Evolutionary conservation across 129 eudicot genomes (phyloP).

Genomic region (Flaveria ramosissima): DNA sequence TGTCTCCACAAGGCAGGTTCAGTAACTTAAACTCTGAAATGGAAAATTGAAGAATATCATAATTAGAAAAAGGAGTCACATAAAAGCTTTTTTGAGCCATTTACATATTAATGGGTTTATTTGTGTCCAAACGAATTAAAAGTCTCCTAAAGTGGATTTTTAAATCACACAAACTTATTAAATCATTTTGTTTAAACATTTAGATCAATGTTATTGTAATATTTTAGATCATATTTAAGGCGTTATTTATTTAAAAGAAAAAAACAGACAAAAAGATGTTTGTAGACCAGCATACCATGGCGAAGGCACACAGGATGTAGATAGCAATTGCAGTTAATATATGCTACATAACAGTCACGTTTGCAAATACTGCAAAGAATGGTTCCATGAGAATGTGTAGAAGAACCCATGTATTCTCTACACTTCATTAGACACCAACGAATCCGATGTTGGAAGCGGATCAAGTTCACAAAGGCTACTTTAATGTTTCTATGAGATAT

Average conservation of each 20-base stretch:
- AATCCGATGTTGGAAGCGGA: constrained; percentile 82
- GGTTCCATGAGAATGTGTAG: constrained; percentile 65
- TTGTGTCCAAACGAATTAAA: neutral
- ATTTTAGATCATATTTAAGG: neutral
- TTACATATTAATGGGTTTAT: neutral
- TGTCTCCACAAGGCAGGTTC: constrained; percentile 68
- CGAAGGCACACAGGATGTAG: constrained; percentile 88
- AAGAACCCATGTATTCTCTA: constrained; percentile 49
- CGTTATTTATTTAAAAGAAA: neutral
- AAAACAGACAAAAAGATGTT: neutral
- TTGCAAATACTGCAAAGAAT: constrained; percentile 90
- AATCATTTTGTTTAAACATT: neutral
- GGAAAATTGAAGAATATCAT: constrained; percentile 15
- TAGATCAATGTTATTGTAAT: neutral
- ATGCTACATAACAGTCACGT: constrained; percentile 89
- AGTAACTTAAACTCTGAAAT: constrained; percentile 55
- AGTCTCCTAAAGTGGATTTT: neutral
- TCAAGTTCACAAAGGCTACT: constrained; percentile 68
- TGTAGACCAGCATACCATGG: constrained; percentile 60
- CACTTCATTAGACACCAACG: constrained; percentile 75
- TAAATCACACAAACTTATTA: neutral
- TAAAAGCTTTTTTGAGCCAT: neutral
- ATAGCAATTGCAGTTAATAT: constrained; percentile 73
- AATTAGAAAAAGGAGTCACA: neutral
- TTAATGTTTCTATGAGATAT: constrained; percentile 50